Base-by-base conservation (phyloP, 2,329 filamentous ascomycete genomes). In the Leptographium flavum region DNA sequence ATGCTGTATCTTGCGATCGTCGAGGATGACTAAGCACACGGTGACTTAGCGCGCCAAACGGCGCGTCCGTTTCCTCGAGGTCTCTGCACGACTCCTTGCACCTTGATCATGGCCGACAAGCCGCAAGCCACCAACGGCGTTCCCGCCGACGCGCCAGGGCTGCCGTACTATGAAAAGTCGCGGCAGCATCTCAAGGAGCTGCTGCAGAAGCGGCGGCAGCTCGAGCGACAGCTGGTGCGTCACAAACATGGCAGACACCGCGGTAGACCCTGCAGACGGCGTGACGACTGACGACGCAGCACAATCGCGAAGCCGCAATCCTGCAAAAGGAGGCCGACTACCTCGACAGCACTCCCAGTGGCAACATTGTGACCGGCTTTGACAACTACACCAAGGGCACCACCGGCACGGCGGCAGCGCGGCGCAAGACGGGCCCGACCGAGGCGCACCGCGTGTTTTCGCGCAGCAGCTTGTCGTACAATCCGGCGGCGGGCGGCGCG, bases 361-460 rank as follows among this genome's bases (percentile, higher is more conserved):
- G 92, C 38, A 98, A 98, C 66, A 96, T 98, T 59, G 90, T 98
- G 60, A 87, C 85, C 41, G 92, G 92, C 21, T 98, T 98, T 62
- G 92, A 98, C 62, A 93, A 87, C 60, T 98, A 96, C 66, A 93
- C 94, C 69, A 98, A 98, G 63, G 88, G 86, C 45, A 74, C 73
- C 17, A 73, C 76, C 9, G 75, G 77, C n/a, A 69, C 71, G 2
- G 72, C 73, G 4, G 71, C 79, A 11, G 70, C 76, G 53, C 70
- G 82, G 57, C 74, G 79, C 56, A 76, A 83, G 60, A 70, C 73
- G 22, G 74, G 74, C 5, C 67, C 81, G 41, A 71, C 70, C 49
- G 84, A 88, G 43, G 72, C 75, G 54, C 83, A 87, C 58, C 71
- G 83, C 51, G 81, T 90, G 45, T 90, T 90, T 61, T 76, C 78